Evolutionary conservation across 371 early-diverging fungal genomes (phyloP).

Genomic region (Mortierella sp.): DNA sequence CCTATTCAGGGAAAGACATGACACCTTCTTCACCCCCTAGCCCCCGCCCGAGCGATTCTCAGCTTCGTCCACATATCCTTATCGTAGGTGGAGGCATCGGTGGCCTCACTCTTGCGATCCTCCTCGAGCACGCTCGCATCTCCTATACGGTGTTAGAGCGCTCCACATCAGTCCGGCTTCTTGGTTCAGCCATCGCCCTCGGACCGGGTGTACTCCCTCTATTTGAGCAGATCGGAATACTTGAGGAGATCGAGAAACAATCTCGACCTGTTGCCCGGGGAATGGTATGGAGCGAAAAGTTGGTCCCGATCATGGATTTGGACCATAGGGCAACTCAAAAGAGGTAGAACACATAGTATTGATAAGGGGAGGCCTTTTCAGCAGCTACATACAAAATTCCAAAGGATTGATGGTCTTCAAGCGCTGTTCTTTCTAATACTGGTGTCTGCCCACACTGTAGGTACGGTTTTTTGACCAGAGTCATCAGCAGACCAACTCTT

Average conservation of each 20-base stretch:
- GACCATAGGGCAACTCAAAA: slow-evolving; percentile 22
- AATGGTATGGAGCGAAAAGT: slow-evolving; percentile 38
- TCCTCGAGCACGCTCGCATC: slow-evolving; percentile 23
- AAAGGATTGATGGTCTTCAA: too few species aligned
- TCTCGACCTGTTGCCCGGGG: slow-evolving; percentile 26
- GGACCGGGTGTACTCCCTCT: slow-evolving; percentile 28
- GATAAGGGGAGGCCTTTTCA: too few species aligned
- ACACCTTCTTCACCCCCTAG: too few species aligned
- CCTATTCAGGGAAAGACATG: too few species aligned
- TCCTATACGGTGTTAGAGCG: slow-evolving; percentile 27
- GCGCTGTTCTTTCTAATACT: too few species aligned
- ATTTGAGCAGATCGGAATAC: slow-evolving; percentile 25
- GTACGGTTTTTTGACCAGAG: slow-evolving; percentile 29
- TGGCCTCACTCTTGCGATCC: slow-evolving; percentile 28
- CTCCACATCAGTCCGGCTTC: slow-evolving; percentile 7
- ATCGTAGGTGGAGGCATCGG: slow-evolving; percentile 40
- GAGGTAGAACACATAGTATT: too few species aligned
- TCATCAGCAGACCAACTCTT: slow-evolving; percentile 24
- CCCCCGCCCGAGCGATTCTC: too few species aligned
- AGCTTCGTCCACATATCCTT: slow-evolving; percentile 13
- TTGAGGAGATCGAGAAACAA: slow-evolving; percentile 24
- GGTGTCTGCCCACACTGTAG: too few species aligned
- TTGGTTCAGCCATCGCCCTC: slow-evolving; percentile 26
- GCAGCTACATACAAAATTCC: too few species aligned
- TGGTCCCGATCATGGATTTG: slow-evolving; percentile 38